phyloP scores from a whole-genome alignment of 768 basidiomycete genomes.

The Pilatotrama ljubarskyi region DNA sequence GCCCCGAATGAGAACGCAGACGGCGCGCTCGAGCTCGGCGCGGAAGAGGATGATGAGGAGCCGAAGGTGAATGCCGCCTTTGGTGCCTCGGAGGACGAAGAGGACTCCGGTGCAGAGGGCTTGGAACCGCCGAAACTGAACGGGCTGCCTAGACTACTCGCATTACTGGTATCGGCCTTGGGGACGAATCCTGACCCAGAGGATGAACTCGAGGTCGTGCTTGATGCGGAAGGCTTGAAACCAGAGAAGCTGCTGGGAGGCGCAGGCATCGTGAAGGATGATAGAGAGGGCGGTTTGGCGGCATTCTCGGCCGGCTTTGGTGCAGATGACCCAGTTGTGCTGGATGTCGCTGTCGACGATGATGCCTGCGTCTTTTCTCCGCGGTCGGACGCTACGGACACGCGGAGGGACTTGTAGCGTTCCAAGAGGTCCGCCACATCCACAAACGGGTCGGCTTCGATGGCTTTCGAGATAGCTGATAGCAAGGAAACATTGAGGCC shows the following conservation, averaged over 20 bases:
- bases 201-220: neutral
- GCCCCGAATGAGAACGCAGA: conserved; percentile 11
- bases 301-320: neutral
- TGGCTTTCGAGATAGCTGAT: conserved; percentile 53
- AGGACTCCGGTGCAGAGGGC: neutral
- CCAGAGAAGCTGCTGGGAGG: conserved; percentile 41
- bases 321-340: neutral
- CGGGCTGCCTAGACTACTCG: conserved; percentile 12
- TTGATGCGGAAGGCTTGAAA: conserved; percentile 33
- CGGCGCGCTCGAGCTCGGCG: conserved; percentile 10
- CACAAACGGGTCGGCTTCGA: conserved; percentile 70
- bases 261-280: conserved; percentile 34
- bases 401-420: conserved; percentile 58
- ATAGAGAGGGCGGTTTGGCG: neutral
- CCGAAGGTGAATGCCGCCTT: conserved; percentile 35
- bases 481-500: conserved; percentile 72
- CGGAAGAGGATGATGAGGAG: conserved; percentile 2
- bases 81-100: conserved; percentile 22
- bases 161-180: conserved; percentile 1
- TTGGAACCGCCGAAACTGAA: conserved; percentile 15
- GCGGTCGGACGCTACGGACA: conserved; percentile 55
- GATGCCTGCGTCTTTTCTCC: conserved; percentile 34
- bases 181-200: conserved; percentile 8
- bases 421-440: conserved; percentile 58
- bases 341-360: neutral